phyloP scores from a whole-genome alignment of 495 filamentous ascomycete genomes.

The Daldinia childiae region DNA sequence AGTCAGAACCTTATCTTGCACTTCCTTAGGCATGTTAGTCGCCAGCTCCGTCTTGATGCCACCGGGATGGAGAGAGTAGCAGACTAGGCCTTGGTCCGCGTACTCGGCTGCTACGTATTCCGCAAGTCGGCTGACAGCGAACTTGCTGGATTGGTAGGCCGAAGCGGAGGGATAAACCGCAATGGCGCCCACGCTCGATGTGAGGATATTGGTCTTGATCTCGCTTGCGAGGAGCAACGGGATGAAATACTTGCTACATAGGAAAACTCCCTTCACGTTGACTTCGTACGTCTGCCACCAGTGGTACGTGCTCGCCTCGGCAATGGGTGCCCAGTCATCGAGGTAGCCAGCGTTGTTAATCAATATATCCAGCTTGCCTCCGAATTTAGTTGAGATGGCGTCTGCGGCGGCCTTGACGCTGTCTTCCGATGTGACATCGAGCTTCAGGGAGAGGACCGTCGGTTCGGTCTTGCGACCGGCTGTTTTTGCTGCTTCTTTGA shows the following conservation, averaged over 20 bases:
- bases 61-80: conserved; percentile 57
- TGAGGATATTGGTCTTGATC: conserved; percentile 49
- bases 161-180: conserved; percentile 37
- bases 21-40: conserved; percentile 36
- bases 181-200: conserved; percentile 49
- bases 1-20: conserved; percentile 22
- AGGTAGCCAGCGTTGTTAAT: conserved; percentile 58
- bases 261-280: conserved; percentile 56
- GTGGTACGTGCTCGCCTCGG: conserved; percentile 45
- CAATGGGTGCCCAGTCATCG: conserved; percentile 45
- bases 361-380: conserved; percentile 53
- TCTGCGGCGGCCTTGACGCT: conserved; percentile 49
- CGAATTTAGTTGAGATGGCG: conserved; percentile 43
- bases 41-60: conserved; percentile 55
- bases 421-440: conserved; percentile 55
- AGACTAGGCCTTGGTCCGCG: conserved; percentile 51
- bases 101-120: conserved; percentile 58
- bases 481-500: conserved; percentile 44
- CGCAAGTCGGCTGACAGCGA: conserved; percentile 53
- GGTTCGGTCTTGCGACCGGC: conserved; percentile 50
- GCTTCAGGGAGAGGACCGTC: conserved; percentile 50
- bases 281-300: conserved; percentile 57
- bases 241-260: conserved; percentile 54
- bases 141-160: conserved; percentile 54
- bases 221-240: conserved; percentile 53